Base-by-base conservation (phyloP, 139 green algal genomes). In the Ettlia oleoabundans region DNA sequence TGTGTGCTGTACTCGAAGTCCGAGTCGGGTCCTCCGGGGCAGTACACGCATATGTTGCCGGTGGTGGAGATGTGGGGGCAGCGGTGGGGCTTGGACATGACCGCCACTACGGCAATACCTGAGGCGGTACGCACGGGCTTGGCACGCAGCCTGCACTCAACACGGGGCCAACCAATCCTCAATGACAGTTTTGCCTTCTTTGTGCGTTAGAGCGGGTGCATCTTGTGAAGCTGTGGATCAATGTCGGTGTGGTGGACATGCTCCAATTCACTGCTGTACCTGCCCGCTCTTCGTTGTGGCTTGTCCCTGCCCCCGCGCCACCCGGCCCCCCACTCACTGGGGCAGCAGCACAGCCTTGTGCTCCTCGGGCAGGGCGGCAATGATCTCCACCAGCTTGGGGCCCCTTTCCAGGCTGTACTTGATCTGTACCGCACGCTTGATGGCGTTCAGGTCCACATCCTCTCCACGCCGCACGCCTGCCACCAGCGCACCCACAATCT, bases 11-110 rank as follows among this genome's bases (percentile, higher is more conserved):
- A 99, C 93, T 99, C 96, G 84, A 99, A 99, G 82, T 99, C 96
- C 1, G 92, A 97, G 87, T 99, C 97, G 6, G 97, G 97, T 0
- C 97, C 96, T 10, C 97, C 97, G 0, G 97, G 97, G 86, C 97
- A 99, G 89, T 99, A 99, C 61, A 99, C 92, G 85, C 97, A 99
- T 83, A 99, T 98, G 92, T 98, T 98, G 81, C 96, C 96, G 35
- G 96, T 99, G 41, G 96, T 99, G n/a, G 96, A 95, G 61, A 99
- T 99, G 91, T 99, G 97, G 1, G 97, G 97, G 88, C 97, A 99
- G 58, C 97, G 86, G 86, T 99, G 97, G 3, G 97, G 97, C 87
- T 99, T 99, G 86, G 92, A 97, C 97, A 99, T 99, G 21, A 99
- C 96, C 0, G 97, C 97, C 7, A 99, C 96, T 33, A 99, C 97